Conservation (phyloP, 331 rosid species). For the Spiraea crenata region DNA sequence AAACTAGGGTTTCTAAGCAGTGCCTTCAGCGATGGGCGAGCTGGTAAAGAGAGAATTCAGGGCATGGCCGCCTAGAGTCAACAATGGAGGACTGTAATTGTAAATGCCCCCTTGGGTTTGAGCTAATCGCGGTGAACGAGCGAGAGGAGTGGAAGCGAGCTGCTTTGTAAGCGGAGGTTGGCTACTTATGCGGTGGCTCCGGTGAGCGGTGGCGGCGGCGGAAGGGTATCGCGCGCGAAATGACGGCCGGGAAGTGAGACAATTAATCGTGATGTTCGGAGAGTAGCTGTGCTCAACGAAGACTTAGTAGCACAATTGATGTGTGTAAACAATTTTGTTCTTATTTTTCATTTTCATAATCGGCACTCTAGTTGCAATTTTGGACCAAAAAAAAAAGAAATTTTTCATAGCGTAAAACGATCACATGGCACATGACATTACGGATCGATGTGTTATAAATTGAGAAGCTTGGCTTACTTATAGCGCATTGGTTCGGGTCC, state of each 20-base stretch:
- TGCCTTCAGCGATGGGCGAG: neutral
- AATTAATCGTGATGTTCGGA: neutral
- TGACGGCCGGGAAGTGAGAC: neutral
- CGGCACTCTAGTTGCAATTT: too few relatives aligned
- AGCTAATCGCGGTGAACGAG: neutral
- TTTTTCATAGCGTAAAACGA: too few relatives aligned
- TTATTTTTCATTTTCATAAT: too few relatives aligned
- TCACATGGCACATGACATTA: too few relatives aligned
- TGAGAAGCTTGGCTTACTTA: too few relatives aligned
- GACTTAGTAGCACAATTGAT: too few relatives aligned
- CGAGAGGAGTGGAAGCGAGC: neutral
- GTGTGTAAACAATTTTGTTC: too few relatives aligned
- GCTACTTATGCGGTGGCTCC: neutral
- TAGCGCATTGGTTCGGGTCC: too few relatives aligned
- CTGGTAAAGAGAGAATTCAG: neutral
- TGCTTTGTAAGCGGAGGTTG: neutral
- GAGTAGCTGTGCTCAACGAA: neutral
- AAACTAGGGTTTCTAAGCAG: neutral
- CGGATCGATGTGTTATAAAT: too few relatives aligned
- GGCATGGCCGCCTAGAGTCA: neutral
- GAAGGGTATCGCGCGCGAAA: neutral
- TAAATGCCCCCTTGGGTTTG: too few relatives aligned
- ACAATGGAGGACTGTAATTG: conserved; percentile 12
- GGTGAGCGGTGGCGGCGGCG: neutral
- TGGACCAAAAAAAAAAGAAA: too few relatives aligned